Base-by-base conservation (phyloP, 768 basidiomycete genomes). In the Tricholoma matsutake region DNA sequence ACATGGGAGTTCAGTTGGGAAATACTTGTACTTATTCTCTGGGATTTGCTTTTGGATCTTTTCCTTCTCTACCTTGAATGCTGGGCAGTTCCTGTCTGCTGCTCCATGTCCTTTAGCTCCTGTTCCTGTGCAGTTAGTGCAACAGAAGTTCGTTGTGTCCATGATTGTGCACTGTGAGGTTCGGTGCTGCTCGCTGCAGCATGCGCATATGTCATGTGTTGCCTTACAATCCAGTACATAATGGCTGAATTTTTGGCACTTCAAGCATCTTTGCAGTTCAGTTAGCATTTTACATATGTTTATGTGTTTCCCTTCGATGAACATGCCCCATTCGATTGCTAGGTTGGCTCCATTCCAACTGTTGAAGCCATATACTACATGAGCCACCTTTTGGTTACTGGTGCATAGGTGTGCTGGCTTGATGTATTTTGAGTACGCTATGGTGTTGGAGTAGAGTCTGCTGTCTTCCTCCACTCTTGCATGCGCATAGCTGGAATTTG, bases 231-330 rank as follows among this genome's bases (percentile, higher is more conserved):
- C 22, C 22, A 25, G 22, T 13, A 61, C 64, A 0, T 67, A 18
- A 34, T 69, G 68, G 0, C 60, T 41, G 1, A 52, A 31, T 14
- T 25, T 58, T 66, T 73, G 72, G 56, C 72, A 75, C 20, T 70
- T 69, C 20, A 67, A 25, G 65, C 73, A 75, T 6, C 64, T 58
- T 28, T 25, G 34, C 10, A 67, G 71, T 53, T 73, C 72, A 6
- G 59, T 22, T 25, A 25, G 3, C 22, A 25, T 25, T 25, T 25
- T 25, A 25, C 22, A 25, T 25, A 25, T 25, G 22, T 25, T 25
- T 25, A 25, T 3, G 3, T 25, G 22, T 25, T 25, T 25, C 3
- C 3, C 22, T 25, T 25, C 3, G 22, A 25, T 25, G 22, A 25
- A 25, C 22, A 25, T 25, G 2, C 22, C 22, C 22, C 22, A 25